These are phyloP conservation scores for Malassezia pachydermatis DNA, from an alignment of 1,284 basidiomycete genomes.

Conservation along the genomic window DNA sequence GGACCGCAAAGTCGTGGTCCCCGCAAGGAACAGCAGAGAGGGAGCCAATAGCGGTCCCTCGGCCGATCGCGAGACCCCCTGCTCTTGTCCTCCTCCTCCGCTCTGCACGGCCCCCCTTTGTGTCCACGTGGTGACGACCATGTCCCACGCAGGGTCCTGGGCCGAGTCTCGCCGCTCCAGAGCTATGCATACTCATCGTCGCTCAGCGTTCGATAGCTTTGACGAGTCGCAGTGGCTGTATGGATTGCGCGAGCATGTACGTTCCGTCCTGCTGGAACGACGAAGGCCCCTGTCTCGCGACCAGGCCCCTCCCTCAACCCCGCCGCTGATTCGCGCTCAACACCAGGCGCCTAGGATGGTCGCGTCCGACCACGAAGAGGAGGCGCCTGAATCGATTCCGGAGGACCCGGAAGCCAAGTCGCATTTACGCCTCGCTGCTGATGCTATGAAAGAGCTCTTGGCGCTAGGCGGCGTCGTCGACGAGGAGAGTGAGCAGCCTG, in stretches of 20 bases:
- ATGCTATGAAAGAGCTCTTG: slow-evolving; percentile 13
- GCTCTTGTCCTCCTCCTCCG: too few relatives aligned
- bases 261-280: background rate
- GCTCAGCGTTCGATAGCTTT: slow-evolving; percentile 16
- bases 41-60: too few relatives aligned
- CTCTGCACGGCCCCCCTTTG: too few relatives aligned
- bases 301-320: background rate
- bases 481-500: background rate
- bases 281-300: too few relatives aligned
- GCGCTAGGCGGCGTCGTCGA: slow-evolving; percentile 10
- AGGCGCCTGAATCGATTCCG: background rate
- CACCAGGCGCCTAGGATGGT: background rate
- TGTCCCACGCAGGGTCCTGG: background rate
- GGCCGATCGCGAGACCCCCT: too few relatives aligned
- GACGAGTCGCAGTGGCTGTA: slow-evolving; percentile 9
- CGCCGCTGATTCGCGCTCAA: background rate
- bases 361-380: slow-evolving; percentile 9
- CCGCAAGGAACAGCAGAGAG: too few relatives aligned
- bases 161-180: background rate
- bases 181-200: too few relatives aligned
- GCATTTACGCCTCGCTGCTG: slow-evolving; percentile 6
- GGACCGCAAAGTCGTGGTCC: too few relatives aligned
- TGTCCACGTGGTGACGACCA: slow-evolving; percentile 51
- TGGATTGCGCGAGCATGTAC: slow-evolving; percentile 9
- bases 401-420: background rate